Percentiles rank a stretch among this genome's conserved stretches.
These are phyloP conservation scores for Ephemerocybe angulata DNA, from an alignment of 768 basidiomycete genomes.

Conservation along the genomic window DNA sequence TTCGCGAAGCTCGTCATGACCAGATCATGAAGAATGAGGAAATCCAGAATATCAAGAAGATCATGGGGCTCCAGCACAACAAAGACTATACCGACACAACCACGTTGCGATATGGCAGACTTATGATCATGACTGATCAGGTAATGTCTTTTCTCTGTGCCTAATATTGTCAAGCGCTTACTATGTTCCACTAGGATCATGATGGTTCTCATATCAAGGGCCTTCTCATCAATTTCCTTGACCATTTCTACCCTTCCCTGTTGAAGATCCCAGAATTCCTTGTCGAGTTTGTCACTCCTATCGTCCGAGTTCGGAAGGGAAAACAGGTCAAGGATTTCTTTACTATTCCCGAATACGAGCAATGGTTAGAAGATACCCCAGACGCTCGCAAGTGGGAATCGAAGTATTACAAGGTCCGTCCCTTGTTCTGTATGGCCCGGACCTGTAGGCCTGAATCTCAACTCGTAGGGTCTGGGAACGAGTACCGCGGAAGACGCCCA, in stretches of 20 bases:
- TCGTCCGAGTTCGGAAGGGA: slow-evolving; percentile 85
- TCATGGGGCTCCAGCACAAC: slow-evolving; percentile 92
- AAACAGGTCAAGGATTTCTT: slow-evolving; percentile 84
- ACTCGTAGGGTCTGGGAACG: slow-evolving; percentile 99
- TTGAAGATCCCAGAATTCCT: slow-evolving; percentile 88
- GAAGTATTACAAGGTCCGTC: slow-evolving; percentile 93
- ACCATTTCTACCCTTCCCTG: slow-evolving; percentile 94
- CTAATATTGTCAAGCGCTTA: no score
- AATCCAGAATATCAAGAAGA: slow-evolving; percentile 96
- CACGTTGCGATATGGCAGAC: slow-evolving; percentile 82
- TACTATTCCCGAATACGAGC: slow-evolving; percentile 94
- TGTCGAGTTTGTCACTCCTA: slow-evolving; percentile 97
- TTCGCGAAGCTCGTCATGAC: slow-evolving; percentile 93
- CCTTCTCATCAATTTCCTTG: slow-evolving; percentile 96
- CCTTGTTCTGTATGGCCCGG: not conserved
- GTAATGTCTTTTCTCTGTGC: no score
- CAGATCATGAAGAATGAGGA: slow-evolving; percentile 99
- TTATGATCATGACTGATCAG: slow-evolving; percentile 99
- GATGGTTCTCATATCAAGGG: slow-evolving; percentile 99
- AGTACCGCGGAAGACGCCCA: slow-evolving; percentile 86
- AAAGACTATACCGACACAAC: slow-evolving; percentile 72
- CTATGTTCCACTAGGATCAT: slow-evolving; percentile 89
- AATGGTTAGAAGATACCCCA: slow-evolving; percentile 79
- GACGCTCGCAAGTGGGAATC: slow-evolving; percentile 80
- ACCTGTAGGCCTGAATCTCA: not conserved